These are phyloP conservation scores for Murraya koenigii DNA, from an alignment of 345 rosid species.

Conservation along the genomic window DNA sequence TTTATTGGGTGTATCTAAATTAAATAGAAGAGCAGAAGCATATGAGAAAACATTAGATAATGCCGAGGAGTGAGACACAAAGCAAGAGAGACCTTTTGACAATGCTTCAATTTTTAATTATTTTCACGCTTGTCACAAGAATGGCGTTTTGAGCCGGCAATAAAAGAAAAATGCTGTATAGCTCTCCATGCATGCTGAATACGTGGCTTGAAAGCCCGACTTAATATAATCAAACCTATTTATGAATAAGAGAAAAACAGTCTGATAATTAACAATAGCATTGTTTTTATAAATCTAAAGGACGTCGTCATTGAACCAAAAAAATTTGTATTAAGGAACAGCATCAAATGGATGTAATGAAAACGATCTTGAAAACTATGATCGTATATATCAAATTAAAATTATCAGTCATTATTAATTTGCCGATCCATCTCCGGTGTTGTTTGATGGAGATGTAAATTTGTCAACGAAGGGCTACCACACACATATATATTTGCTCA, in stretches of 20 bases:
- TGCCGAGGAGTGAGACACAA: not conserved
- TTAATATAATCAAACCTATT: not conserved
- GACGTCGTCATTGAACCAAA: not conserved
- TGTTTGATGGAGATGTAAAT: slow-evolving; percentile 8
- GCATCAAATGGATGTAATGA: not conserved
- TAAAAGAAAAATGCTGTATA: not conserved
- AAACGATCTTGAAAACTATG: not conserved
- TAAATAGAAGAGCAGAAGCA: not conserved
- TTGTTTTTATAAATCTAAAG: not conserved
- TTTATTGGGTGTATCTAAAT: slow-evolving; percentile 7
- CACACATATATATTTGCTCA: not conserved
- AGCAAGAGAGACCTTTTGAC: not conserved
- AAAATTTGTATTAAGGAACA: not conserved
- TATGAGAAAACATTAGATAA: not conserved
- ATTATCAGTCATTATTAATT: not conserved
- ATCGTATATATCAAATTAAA: not conserved
- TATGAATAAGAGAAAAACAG: not conserved
- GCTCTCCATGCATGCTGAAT: not conserved
- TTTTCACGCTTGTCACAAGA: not conserved
- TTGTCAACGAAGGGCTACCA: not conserved
- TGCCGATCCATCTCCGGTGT: not conserved
- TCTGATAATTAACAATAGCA: not conserved
- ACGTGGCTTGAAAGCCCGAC: not conserved
- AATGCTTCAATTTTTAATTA: not conserved
- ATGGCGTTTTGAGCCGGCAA: not conserved